Conservation (phyloP, 2,329 filamentous ascomycete species). For the Diplodia sapinea region DNA sequence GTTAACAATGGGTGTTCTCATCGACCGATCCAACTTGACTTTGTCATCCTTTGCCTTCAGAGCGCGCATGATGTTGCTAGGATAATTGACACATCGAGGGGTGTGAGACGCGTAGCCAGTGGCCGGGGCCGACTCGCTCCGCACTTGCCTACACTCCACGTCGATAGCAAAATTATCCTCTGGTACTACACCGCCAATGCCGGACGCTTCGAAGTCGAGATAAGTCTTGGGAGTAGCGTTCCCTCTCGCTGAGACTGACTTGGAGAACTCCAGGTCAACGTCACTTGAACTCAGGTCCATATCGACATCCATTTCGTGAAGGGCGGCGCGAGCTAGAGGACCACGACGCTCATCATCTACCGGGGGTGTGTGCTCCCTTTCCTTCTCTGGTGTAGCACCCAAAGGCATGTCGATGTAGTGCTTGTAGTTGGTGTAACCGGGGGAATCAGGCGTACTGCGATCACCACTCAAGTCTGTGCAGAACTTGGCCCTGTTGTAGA, state of each 20-base stretch:
- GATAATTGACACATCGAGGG: conserved; percentile 4
- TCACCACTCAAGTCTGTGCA: conserved; percentile 81
- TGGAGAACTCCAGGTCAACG: not conserved
- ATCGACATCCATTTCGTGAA: conserved; percentile 19
- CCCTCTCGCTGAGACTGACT: not conserved
- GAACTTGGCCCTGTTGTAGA: conserved; percentile 76
- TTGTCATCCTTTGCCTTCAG: not conserved
- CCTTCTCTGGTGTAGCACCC: not conserved
- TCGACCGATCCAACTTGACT: not conserved
- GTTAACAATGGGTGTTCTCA: not conserved
- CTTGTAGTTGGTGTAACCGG: conserved; percentile 29
- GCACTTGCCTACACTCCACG: conserved; percentile 44
- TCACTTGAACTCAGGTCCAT: conserved; percentile 7
- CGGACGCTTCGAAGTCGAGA: conserved; percentile 56
- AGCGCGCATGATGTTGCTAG: conserved; percentile 12
- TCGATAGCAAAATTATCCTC: conserved; percentile 61
- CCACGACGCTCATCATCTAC: conserved; percentile 18
- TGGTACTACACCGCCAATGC: conserved; percentile 66
- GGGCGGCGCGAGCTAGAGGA: conserved; percentile 10
- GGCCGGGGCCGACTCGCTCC: conserved; percentile 31
- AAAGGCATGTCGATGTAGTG: conserved; percentile 7
- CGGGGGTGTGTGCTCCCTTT: not conserved
- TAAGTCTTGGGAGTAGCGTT: not conserved
- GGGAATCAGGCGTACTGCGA: conserved; percentile 36
- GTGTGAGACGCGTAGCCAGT: conserved; percentile 3